A percentile compares a stretch with the other conserved stretches of the same genome.
These are phyloP conservation scores for Calonectria pteridis DNA, from an alignment of 2,329 filamentous ascomycete genomes.

Conservation along the genomic window DNA sequence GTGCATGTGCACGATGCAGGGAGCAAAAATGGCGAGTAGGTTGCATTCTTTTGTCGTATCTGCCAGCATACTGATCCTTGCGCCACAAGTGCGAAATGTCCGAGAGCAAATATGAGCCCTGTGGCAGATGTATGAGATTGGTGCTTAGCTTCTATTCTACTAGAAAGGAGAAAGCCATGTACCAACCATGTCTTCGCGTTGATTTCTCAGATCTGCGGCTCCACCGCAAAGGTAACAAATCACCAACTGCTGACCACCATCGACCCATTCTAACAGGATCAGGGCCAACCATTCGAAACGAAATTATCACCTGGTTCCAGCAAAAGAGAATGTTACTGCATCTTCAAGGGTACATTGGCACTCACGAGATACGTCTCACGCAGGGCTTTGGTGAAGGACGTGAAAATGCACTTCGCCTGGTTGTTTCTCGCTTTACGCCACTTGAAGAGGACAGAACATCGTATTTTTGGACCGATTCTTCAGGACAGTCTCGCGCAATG, in stretches of 20 bases:
- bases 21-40: neutral
- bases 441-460: neutral
- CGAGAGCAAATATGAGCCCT: neutral
- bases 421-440: neutral
- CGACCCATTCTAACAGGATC: neutral
- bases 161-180: neutral
- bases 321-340: neutral
- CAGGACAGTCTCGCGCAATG: neutral
- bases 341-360: neutral
- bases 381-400: neutral
- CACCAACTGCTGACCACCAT: neutral
- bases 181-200: neutral
- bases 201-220: neutral
- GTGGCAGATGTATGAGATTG: neutral
- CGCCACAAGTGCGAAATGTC: neutral
- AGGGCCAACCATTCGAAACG: neutral
- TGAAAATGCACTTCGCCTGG: neutral
- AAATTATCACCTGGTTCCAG: neutral
- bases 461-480: neutral
- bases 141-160: neutral
- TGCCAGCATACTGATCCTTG: neutral
- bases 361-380: neutral
- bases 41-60: neutral
- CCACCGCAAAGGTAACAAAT: neutral
- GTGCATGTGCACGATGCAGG: neutral